Evolutionary conservation across 2,329 filamentous ascomycete species (phyloP).

Genomic region (Stromatinia cepivora): DNA sequence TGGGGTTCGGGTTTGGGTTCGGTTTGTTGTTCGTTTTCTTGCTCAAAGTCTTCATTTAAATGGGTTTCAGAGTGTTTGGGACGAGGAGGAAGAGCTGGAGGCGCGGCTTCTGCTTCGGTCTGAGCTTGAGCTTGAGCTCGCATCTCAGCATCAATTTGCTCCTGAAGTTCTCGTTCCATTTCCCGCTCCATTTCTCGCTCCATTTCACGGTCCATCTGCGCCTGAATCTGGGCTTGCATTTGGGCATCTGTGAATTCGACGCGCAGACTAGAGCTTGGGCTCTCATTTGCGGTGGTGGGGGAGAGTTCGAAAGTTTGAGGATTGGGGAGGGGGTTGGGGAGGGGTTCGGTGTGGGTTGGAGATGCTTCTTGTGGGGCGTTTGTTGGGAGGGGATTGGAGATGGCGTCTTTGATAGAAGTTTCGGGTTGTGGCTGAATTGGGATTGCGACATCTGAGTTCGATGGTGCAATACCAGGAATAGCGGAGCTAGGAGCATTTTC

Average conservation of each 20-base stretch:
- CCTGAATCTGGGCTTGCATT: constrained; percentile 3
- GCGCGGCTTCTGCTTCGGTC: neutral
- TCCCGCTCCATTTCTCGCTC: constrained; percentile 2
- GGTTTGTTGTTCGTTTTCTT: neutral
- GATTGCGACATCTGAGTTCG: neutral
- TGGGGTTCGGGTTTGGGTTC: neutral
- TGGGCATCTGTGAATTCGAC: constrained; percentile 12
- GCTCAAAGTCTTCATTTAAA: neutral
- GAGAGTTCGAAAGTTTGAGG: constrained; percentile 1
- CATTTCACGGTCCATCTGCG: constrained; percentile 7
- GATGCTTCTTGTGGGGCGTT: neutral
- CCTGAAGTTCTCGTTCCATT: constrained; percentile 1
- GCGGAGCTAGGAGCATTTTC: neutral
- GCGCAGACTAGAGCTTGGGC: neutral
- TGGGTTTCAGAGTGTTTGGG: neutral
- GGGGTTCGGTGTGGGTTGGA: neutral
- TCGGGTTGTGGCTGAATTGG: too few species aligned
- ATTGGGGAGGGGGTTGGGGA: neutral
- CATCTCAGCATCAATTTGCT: constrained; percentile 5
- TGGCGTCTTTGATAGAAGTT: neutral
- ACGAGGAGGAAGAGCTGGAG: neutral
- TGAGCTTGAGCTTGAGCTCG: neutral
- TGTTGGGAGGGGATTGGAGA: neutral
- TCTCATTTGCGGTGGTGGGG: neutral
- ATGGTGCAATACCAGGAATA: neutral